Conservation (phyloP, 805 yeast genomes). For the Hyphopichia homilentoma region DNA sequence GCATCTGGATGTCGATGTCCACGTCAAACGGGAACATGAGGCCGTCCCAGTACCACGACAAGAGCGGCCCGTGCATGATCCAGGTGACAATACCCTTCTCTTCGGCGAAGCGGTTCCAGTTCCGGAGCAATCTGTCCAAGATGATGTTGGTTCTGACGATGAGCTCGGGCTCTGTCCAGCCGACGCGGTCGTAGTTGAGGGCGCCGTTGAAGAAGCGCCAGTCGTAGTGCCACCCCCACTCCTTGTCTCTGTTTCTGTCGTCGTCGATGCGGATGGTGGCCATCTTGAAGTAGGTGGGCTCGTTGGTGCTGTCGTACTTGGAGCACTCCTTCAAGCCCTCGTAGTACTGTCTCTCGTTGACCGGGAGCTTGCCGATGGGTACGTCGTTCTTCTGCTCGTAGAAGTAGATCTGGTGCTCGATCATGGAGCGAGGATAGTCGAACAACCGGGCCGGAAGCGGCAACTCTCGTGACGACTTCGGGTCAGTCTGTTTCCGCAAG, state of each 20-base stretch:
- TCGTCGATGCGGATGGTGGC: constrained; percentile 26
- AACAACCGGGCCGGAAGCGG: constrained; percentile 16
- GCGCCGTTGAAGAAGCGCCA: constrained; percentile 58
- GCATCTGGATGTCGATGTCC: constrained; percentile 27
- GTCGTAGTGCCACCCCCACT: constrained; percentile 55
- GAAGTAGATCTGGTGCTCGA: constrained; percentile 12
- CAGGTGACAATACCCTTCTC: constrained; percentile 22
- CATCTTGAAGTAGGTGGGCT: constrained; percentile 37
- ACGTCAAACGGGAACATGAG: constrained; percentile 24
- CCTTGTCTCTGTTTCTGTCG: constrained; percentile 31
- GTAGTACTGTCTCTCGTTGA: constrained; percentile 17
- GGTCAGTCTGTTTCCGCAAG: constrained; percentile 11
- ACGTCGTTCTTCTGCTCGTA: constrained; percentile 12
- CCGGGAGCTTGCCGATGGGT: constrained; percentile 6
- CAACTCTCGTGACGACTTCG: constrained; percentile 10
- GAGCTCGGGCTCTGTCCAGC: constrained; percentile 23
- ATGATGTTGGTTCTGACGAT: constrained; percentile 15
- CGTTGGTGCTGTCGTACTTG: constrained; percentile 13
- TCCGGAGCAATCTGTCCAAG: constrained; percentile 19
- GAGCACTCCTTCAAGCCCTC: constrained; percentile 16
- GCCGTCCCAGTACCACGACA: constrained; percentile 31
- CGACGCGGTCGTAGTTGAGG: constrained; percentile 38
- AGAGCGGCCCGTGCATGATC: constrained; percentile 25
- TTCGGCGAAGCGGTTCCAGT: constrained; percentile 22
- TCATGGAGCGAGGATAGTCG: constrained; percentile 11